Evolutionary conservation across 352 stramenopile species (phyloP), one percentile per base, ranked within the genome.

Genomic region (Pythium diclinum): DNA sequence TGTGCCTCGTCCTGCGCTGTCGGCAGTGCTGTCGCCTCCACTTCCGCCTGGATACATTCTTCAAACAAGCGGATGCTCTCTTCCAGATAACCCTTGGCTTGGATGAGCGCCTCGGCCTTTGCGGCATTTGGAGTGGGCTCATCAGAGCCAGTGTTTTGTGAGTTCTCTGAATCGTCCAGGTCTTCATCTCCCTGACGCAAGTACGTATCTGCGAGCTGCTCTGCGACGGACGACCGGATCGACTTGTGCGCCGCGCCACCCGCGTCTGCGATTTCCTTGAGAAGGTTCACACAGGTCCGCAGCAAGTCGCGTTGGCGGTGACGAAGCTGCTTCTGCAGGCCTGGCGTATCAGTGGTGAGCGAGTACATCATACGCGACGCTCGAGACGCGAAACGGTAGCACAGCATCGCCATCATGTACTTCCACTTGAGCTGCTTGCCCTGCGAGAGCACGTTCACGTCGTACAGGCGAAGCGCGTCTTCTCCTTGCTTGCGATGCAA

Each of bases 391-490:
- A 95, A 95, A 1, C 87, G 84, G 66, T 94, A 93, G 69, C 87
- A 95, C 16, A 95, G 69, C 87, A 95, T 95, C 32, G 87, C 85
- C 83, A 93, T 92, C 84, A 93, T 93, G 64, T 95, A 95, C 75
- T 95, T 95, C 87, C 87, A 95, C 73, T 95, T 95, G 51, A 92
- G 73, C 38, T 95, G 84, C 44, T 88, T 91, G 55, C 85, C 85
- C 58, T 92, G 78, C 0, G 87, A 93, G 3, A 95, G 68, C 25
- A 94, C 81, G 59, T 92, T 78, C 0, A 95, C 83, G 38, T 95
- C 87, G 51, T 95, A 95, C 23, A 95, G 69, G 10, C 83, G 84
- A 30, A 95, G 60, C 44, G 85, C 88, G 38, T 71, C 86, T 56
- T 93, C 84, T n/a, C 85, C 87, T 71, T 91, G 75, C 46, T 87